Evolutionary conservation across 2,329 filamentous ascomycete genomes (phyloP).

Genomic region (Podosphaera fusca): DNA sequence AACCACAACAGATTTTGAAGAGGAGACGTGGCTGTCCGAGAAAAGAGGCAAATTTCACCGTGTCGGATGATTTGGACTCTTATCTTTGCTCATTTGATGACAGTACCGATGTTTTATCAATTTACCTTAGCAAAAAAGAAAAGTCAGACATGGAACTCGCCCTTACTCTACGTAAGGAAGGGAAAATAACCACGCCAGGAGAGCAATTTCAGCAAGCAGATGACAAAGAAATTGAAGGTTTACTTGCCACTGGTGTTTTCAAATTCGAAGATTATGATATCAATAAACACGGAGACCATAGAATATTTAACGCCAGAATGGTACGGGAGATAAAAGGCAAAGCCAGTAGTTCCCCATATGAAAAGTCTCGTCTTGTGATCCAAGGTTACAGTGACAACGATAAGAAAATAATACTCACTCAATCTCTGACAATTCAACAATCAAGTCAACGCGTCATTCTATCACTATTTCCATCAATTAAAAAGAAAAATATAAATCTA

Average conservation of each 20-base stretch:
- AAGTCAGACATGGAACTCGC: not conserved
- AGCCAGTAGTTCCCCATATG: not conserved
- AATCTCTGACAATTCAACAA: not conserved
- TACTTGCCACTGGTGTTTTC: not conserved
- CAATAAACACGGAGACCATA: not conserved
- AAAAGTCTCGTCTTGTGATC: not conserved
- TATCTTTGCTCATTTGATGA: not conserved
- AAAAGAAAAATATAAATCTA: not conserved
- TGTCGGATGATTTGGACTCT: not conserved
- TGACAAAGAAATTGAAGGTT: not conserved
- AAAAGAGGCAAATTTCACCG: not conserved
- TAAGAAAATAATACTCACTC: not conserved
- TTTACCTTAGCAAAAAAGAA: not conserved
- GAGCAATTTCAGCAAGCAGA: not conserved
- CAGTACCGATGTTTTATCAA: not conserved
- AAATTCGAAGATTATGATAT: not conserved
- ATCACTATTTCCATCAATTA: not conserved
- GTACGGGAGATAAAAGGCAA: slow-evolving; percentile 1
- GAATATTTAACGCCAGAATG: not conserved
- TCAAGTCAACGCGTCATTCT: not conserved
- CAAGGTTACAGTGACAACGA: not conserved
- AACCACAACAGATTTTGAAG: not conserved
- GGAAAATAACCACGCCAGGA: not conserved
- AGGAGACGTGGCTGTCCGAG: not conserved
- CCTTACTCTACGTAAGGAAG: not conserved